Conservation (phyloP, 2,329 filamentous ascomycete genomes). For the Metarhizium album region DNA sequence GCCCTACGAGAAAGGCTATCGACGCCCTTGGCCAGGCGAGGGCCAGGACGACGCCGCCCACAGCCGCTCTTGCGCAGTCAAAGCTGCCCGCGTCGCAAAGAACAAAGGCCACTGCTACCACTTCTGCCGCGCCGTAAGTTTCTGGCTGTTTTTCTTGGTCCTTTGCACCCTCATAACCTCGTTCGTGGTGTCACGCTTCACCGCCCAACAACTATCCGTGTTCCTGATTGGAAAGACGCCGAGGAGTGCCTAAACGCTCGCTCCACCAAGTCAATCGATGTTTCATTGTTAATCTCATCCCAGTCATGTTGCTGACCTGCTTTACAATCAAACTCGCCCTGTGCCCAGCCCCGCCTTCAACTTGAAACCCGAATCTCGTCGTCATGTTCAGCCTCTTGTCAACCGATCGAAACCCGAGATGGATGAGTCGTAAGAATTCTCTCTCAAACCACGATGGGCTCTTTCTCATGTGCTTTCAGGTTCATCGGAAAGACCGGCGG, state of each 20-base stretch:
- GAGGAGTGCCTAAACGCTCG: conserved; percentile 3
- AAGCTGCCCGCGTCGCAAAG: conserved; percentile 31
- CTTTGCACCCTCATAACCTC: conserved; percentile 1
- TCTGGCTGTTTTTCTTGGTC: conserved; percentile 2
- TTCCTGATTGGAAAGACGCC: conserved; percentile 2
- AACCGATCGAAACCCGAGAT: conserved; percentile 48
- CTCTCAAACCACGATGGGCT: conserved; percentile 2
- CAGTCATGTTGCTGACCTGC: background rate
- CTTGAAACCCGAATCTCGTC: conserved; percentile 28
- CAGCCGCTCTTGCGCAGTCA: conserved; percentile 26
- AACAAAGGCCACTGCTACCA: conserved; percentile 37
- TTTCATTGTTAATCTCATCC: conserved; percentile 2
- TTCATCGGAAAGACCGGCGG: conserved; percentile 94
- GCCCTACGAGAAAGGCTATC: conserved; percentile 35
- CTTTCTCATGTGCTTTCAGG: conserved; percentile 26
- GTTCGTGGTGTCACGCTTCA: conserved; percentile 10
- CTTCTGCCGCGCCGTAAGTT: conserved; percentile 22
- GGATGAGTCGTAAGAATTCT: conserved; percentile 61
- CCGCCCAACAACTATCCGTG: conserved; percentile 1
- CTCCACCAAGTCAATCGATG: conserved; percentile 1
- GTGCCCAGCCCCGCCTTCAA: conserved; percentile 53
- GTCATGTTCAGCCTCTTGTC: conserved; percentile 57
- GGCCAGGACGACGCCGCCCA: conserved; percentile 26
- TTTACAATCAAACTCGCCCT: conserved; percentile 33
- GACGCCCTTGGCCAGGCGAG: conserved; percentile 31